Evolutionary conservation across 1,284 basidiomycete species (phyloP).

Genomic region (Pholiota adiposa): DNA sequence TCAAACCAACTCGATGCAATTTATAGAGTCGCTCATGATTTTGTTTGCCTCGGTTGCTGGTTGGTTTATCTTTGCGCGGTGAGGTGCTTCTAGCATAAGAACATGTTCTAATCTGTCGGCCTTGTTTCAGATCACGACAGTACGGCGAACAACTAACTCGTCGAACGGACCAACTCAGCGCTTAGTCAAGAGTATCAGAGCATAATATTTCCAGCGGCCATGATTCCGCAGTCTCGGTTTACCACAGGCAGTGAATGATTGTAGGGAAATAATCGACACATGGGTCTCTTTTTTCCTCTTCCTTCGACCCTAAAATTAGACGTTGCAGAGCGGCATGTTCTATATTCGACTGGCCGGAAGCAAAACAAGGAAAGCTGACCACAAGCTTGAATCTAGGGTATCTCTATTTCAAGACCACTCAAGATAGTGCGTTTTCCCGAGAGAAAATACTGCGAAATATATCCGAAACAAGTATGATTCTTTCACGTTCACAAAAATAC

Average conservation of each 20-base stretch:
- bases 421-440: conserved; percentile 7
- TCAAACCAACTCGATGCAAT: neutral
- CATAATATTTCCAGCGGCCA: conserved; percentile 9
- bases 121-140: conserved; percentile 13
- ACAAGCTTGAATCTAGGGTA: conserved; percentile 7
- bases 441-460: conserved; percentile 8
- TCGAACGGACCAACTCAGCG: conserved; percentile 1
- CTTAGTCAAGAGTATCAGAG: conserved; percentile 12
- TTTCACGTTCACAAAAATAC: conserved; percentile 3
- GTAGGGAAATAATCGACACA: conserved; percentile 18
- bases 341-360: conserved; percentile 6
- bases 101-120: conserved; percentile 5
- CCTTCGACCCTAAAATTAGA: conserved; percentile 5
- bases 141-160: conserved; percentile 5
- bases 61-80: conserved; percentile 12
- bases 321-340: conserved; percentile 1
- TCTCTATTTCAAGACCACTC: conserved; percentile 4
- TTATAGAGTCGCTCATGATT: conserved; percentile 5
- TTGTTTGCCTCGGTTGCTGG: conserved; percentile 14
- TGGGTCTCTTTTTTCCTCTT: conserved; percentile 5
- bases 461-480: conserved; percentile 13
- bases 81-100: conserved; percentile 23
- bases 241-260: conserved; percentile 7
- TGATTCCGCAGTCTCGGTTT: conserved; percentile 16
- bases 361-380: neutral